A percentile compares a stretch with the other conserved stretches of the same genome.
Conservation (phyloP, 257 asterid genomes). For the Ilex aquifolium region DNA sequence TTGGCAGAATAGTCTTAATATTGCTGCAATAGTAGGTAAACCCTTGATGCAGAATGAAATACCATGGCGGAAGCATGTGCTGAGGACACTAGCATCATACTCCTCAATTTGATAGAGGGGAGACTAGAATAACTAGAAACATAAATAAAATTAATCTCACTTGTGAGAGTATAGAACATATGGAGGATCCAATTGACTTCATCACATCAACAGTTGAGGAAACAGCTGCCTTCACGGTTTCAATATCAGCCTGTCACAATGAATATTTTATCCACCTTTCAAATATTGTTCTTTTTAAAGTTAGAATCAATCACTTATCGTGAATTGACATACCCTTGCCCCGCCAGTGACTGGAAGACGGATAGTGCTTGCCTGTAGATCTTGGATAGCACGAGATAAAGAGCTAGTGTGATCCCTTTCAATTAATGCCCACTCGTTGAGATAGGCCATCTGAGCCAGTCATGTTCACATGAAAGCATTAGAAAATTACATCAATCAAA, state of each 20-base stretch:
- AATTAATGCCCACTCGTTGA: conserved; percentile 65
- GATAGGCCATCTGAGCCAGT: conserved; percentile 47
- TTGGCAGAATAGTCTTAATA: no score
- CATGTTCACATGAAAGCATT: conserved; percentile 10
- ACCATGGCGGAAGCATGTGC: no score
- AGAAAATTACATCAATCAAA: not conserved
- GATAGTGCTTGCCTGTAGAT: conserved; percentile 61
- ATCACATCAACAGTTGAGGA: conserved; percentile 70
- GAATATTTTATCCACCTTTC: conserved; percentile 7
- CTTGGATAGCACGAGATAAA: conserved; percentile 48
- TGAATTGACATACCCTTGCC: conserved; percentile 52
- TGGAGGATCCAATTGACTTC: conserved; percentile 77
- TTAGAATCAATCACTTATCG: conserved; percentile 11
- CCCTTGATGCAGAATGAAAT: no score
- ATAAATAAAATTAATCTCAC: conserved; percentile 27
- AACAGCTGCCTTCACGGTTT: conserved; percentile 55
- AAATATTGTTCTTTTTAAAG: conserved; percentile 4
- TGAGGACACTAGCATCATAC: no score
- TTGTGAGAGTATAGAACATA: conserved; percentile 42
- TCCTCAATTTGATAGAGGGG: conserved; percentile 1
- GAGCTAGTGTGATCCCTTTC: conserved; percentile 63
- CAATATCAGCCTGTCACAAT: conserved; percentile 54
- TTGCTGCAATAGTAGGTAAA: no score
- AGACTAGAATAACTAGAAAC: conserved; percentile 4
- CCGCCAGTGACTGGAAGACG: conserved; percentile 77